Evolutionary conservation across 305 asterid genomes (phyloP).

Genomic region (Rubia peregrina): DNA sequence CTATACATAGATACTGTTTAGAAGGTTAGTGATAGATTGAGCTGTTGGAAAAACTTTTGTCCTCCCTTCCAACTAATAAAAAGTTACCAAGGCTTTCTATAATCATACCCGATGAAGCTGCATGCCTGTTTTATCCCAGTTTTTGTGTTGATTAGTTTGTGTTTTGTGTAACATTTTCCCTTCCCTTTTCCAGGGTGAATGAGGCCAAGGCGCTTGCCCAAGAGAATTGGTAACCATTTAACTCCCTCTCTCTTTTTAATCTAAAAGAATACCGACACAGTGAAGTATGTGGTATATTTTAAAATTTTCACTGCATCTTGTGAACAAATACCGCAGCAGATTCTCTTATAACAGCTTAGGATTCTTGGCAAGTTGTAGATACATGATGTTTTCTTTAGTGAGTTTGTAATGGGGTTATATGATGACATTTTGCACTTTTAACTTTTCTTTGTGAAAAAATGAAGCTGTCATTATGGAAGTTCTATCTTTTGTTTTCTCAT

Average conservation of each 20-base stretch:
- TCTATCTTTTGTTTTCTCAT: background rate
- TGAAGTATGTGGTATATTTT: background rate
- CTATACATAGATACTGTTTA: constrained; percentile 25
- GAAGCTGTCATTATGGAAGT: background rate
- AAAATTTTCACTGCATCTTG: background rate
- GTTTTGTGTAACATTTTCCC: constrained; percentile 4
- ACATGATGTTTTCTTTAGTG: background rate
- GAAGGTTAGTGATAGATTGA: constrained; percentile 16
- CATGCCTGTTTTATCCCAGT: background rate
- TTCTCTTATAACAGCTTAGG: background rate
- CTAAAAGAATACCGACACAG: background rate
- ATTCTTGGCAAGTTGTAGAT: background rate
- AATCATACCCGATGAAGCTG: constrained; percentile 9
- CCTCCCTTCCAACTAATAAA: constrained; percentile 21
- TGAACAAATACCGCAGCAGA: background rate
- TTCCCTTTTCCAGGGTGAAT: background rate
- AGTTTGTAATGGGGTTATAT: background rate
- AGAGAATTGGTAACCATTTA: constrained; percentile 63
- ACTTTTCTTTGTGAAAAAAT: background rate
- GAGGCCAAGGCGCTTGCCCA: no score
- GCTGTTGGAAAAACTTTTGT: constrained; percentile 8
- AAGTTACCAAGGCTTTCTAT: constrained; percentile 15
- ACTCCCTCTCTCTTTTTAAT: constrained; percentile 8
- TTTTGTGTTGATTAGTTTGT: background rate
- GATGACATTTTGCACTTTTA: background rate